phyloP scores from a whole-genome alignment of 1,284 basidiomycete species.

The Jaminaea rosea region DNA sequence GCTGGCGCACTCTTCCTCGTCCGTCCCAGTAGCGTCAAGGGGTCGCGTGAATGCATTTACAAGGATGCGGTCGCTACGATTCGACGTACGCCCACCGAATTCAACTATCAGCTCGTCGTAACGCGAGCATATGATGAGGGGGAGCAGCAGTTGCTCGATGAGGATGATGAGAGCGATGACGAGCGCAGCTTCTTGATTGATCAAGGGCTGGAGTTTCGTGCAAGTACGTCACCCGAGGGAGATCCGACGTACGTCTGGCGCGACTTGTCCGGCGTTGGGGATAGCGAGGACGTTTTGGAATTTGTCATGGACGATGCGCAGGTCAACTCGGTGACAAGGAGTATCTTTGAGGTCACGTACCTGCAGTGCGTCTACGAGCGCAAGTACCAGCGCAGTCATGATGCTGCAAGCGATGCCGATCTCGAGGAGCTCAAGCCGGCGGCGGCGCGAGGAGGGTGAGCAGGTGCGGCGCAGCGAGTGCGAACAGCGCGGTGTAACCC shows the following conservation, averaged over 20 bases:
- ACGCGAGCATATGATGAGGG: conserved; percentile 91
- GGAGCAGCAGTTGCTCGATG: conserved; percentile 83
- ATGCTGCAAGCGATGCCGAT: conserved; percentile 41
- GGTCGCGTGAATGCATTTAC: conserved; percentile 94
- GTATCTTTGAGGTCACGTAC: conserved; percentile 82
- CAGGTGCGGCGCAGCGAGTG: no score
- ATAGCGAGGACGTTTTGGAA: conserved; percentile 63
- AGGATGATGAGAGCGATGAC: conserved; percentile 78
- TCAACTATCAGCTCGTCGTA: conserved; percentile 87
- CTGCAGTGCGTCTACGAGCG: conserved; percentile 84
- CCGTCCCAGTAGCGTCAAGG: conserved; percentile 78
- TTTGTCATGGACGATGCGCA: conserved; percentile 57
- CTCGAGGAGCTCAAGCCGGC: conserved; percentile 46
- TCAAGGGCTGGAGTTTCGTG: conserved; percentile 66
- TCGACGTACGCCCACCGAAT: conserved; percentile 68
- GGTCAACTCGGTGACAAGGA: conserved; percentile 72
- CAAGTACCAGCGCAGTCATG: conserved; percentile 34
- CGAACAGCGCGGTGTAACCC: no score
- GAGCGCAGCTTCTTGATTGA: conserved; percentile 86
- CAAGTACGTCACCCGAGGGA: conserved; percentile 42
- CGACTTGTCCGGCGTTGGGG: conserved; percentile 55
- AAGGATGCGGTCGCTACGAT: conserved; percentile 92
- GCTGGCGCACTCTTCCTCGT: conserved; percentile 85
- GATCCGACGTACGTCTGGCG: conserved; percentile 52
- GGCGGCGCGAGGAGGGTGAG: no score